A percentile compares a stretch with the other conserved stretches of the same genome.
Evolutionary conservation across 306 rosid genomes (phyloP).

Genomic region (Prosopis cineraria): DNA sequence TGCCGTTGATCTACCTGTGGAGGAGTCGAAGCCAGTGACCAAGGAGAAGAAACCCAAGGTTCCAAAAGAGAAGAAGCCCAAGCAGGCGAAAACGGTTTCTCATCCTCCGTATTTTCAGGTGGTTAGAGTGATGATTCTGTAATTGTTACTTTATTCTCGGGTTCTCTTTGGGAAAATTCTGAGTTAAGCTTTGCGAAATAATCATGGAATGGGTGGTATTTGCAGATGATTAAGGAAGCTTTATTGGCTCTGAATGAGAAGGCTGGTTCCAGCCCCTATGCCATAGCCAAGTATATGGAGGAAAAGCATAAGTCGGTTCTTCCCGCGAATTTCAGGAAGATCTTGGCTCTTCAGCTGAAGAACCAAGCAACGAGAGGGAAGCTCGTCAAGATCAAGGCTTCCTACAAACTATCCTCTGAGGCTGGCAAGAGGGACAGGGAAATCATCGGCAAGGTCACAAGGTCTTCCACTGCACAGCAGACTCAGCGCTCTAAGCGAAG

Average conservation of each 20-base stretch:
- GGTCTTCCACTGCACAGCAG: constrained; percentile 34
- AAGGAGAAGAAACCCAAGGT: constrained; percentile 56
- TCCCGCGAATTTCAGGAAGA: constrained; percentile 80
- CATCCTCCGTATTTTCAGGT: constrained; percentile 96
- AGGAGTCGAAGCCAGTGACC: constrained; percentile 41
- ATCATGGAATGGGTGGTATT: not conserved
- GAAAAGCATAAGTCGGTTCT: constrained; percentile 75
- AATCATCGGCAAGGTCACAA: not conserved
- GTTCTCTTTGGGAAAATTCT: not conserved
- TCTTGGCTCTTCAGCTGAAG: constrained; percentile 69
- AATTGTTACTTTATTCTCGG: not conserved
- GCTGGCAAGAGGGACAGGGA: constrained; percentile 37
- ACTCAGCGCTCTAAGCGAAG: constrained; percentile 29
- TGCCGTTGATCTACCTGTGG: constrained; percentile 36
- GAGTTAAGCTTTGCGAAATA: not conserved
- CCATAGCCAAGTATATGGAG: constrained; percentile 89
- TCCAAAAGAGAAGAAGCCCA: constrained; percentile 60
- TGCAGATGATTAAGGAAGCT: constrained; percentile 91
- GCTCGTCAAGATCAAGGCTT: constrained; percentile 77
- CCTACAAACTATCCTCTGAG: constrained; percentile 68
- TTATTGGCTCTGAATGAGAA: constrained; percentile 67
- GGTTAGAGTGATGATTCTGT: not conserved
- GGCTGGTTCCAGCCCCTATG: constrained; percentile 86
- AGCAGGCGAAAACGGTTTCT: constrained; percentile 55
- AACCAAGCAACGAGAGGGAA: constrained; percentile 70